Evolutionary conservation across 257 asterid genomes (phyloP).

Genomic region (Solanum piurae): DNA sequence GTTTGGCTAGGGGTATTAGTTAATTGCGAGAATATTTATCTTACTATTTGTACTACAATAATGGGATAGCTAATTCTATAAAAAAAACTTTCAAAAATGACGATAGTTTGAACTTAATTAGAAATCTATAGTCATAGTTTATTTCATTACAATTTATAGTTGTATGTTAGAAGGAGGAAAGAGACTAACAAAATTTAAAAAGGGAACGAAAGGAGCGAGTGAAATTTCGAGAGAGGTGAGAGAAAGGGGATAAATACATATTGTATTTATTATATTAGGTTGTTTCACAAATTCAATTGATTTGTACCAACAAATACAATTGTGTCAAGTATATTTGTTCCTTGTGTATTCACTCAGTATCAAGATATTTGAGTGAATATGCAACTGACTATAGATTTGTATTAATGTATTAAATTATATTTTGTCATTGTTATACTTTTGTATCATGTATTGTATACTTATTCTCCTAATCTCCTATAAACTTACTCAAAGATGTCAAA

Average conservation of each 20-base stretch:
- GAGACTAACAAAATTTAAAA: not conserved
- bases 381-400: not conserved
- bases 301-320: not conserved
- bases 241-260: too few relatives aligned
- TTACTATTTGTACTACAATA: not conserved
- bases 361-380: not conserved
- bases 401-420: too few relatives aligned
- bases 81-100: too few relatives aligned
- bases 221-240: not conserved
- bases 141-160: too few relatives aligned
- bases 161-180: not conserved
- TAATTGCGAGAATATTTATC: too few relatives aligned
- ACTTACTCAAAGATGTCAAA: not conserved
- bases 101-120: too few relatives aligned
- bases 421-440: not conserved
- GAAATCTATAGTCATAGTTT: too few relatives aligned
- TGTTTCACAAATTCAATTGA: too few relatives aligned
- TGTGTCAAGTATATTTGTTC: too few relatives aligned
- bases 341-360: not conserved
- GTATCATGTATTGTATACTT: not conserved
- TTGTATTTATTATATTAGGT: too few relatives aligned
- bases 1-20: not conserved
- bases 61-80: too few relatives aligned
- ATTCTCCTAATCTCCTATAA: too few relatives aligned
- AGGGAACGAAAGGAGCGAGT: not conserved